Evolutionary conservation across 192 early-diverging fungal genomes (phyloP).

Genomic region (Podila minutissima): DNA sequence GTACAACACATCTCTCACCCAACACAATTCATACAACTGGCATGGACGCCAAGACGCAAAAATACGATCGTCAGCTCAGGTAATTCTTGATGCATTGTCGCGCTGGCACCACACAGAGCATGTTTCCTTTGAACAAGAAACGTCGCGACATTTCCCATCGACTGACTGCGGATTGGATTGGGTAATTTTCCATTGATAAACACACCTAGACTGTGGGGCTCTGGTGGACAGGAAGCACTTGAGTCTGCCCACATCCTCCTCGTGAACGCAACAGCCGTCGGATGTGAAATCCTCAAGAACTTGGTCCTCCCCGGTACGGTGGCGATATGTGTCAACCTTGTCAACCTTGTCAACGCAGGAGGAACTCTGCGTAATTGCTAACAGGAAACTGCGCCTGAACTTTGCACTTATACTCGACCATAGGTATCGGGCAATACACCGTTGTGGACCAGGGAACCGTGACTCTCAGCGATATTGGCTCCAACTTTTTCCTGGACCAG

Average conservation of each 20-base stretch:
- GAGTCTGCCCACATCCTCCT: slow-evolving; percentile 87
- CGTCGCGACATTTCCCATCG: neutral
- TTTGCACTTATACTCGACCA: neutral
- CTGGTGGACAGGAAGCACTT: slow-evolving; percentile 88
- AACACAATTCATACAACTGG: neutral
- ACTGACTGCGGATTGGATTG: slow-evolving; percentile 30
- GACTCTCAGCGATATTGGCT: slow-evolving; percentile 74
- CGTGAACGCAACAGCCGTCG: slow-evolving; percentile 84
- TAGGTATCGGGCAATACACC: slow-evolving; percentile 91
- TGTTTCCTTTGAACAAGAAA: neutral
- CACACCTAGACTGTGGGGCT: slow-evolving; percentile 89
- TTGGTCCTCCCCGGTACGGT: slow-evolving; percentile 89
- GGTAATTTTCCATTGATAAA: neutral
- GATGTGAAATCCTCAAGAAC: slow-evolving; percentile 94
- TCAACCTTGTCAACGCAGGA: neutral
- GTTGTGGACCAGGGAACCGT: slow-evolving; percentile 82
- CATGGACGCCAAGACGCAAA: slow-evolving; percentile 74
- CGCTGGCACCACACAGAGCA: neutral
- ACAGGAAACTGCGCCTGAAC: neutral
- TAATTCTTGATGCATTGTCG: slow-evolving; percentile 31
- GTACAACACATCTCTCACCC: neutral
- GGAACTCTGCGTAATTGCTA: neutral
- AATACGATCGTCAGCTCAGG: slow-evolving; percentile 91
- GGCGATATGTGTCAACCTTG: neutral
- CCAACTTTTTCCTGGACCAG: slow-evolving; percentile 92